A percentile compares a stretch with the other conserved stretches of the same genome.
Conservation (phyloP, 495 filamentous ascomycete species). For the Hyaloscypha bicolor region DNA sequence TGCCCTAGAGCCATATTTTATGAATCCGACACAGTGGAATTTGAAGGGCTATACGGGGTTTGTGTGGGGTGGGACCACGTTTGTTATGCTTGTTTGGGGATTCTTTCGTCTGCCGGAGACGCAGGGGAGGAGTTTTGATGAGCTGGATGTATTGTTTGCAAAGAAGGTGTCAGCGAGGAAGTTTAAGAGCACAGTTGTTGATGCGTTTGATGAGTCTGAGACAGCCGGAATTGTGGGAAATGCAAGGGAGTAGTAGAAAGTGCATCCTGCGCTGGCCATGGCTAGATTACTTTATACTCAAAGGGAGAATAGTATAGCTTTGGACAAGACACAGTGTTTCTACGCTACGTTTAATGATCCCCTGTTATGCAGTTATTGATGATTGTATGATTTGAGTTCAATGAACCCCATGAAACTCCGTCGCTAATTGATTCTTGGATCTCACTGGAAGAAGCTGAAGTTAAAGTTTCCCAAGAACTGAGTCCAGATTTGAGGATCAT, state of each 20-base stretch:
- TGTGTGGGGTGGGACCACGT: conserved; percentile 66
- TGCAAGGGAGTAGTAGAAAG: conserved; percentile 7
- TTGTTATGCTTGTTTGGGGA: conserved; percentile 69
- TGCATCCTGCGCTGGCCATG: neutral
- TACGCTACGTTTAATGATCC: neutral
- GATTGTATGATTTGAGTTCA: neutral
- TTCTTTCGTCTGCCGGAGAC: conserved; percentile 77
- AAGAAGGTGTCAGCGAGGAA: conserved; percentile 62
- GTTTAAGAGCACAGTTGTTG: conserved; percentile 41
- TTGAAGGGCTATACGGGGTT: conserved; percentile 72
- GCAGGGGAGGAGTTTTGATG: conserved; percentile 66
- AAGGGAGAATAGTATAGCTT: neutral
- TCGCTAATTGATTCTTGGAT: neutral
- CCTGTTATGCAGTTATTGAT: neutral
- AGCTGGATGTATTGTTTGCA: conserved; percentile 73
- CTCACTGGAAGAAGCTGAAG: neutral
- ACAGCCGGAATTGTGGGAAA: conserved; percentile 5
- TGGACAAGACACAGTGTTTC: neutral
- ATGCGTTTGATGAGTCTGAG: conserved; percentile 11
- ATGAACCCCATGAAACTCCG: neutral
- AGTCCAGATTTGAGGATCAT: neutral
- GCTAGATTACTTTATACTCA: neutral
- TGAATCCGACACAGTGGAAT: conserved; percentile 71
- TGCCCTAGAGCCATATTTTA: conserved; percentile 70
- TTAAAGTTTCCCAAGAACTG: neutral